These are phyloP conservation scores for Parasarocladium wereldwijsianum DNA, from an alignment of 2,329 filamentous ascomycete genomes.

Conservation along the genomic window DNA sequence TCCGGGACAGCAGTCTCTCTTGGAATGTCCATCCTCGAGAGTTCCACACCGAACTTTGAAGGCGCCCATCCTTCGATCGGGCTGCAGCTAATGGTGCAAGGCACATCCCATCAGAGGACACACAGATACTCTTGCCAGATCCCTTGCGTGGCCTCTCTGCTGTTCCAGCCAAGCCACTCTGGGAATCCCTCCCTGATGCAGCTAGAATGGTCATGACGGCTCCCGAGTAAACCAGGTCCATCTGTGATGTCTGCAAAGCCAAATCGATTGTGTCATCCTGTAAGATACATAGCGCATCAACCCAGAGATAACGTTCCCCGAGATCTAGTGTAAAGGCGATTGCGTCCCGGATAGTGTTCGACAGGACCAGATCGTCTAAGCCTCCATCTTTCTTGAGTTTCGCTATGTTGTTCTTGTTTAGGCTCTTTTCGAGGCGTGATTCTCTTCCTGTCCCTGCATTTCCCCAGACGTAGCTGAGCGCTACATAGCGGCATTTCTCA, in stretches of 20 bases:
- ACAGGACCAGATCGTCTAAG: background rate
- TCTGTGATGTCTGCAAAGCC: background rate
- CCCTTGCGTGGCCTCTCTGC: background rate
- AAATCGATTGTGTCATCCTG: background rate
- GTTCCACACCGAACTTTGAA: background rate
- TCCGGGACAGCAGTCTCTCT: background rate
- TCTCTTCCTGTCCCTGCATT: no score
- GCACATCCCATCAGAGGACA: background rate
- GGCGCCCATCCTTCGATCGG: background rate
- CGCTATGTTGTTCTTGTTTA: no score
- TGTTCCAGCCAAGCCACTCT: background rate
- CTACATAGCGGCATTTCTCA: background rate
- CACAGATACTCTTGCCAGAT: background rate
- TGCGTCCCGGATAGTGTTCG: background rate
- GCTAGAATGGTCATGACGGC: background rate
- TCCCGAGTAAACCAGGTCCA: background rate
- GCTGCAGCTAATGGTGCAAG: no score
- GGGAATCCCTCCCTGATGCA: background rate
- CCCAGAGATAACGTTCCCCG: background rate
- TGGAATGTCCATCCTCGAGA: conserved; percentile 1
- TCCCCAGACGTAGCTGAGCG: background rate
- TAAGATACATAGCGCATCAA: background rate
- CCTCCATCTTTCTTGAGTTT: no score
- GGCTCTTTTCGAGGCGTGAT: no score
- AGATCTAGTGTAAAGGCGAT: background rate